Conservation (phyloP, 2,329 filamentous ascomycete species). For the Fusarium camptoceras region DNA sequence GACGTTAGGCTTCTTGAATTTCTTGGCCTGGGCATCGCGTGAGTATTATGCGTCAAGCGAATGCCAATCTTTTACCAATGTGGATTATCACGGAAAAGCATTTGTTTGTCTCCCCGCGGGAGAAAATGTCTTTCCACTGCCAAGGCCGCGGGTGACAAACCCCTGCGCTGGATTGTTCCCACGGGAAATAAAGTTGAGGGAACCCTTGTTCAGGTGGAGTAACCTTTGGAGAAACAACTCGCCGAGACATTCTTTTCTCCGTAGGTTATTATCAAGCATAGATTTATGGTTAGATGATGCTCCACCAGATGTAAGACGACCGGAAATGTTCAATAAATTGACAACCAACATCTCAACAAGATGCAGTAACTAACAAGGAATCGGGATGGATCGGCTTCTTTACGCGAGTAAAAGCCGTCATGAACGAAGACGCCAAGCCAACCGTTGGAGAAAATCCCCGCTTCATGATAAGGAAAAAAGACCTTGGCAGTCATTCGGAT, state of each 20-base stretch:
- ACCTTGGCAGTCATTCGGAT: not conserved
- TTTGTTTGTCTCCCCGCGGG: slow-evolving; percentile 11
- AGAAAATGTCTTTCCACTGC: not conserved
- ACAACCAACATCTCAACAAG: not conserved
- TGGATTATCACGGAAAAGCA: accelerated
- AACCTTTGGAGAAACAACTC: not conserved
- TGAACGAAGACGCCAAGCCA: not conserved
- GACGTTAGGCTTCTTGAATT: not conserved
- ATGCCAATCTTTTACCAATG: not conserved
- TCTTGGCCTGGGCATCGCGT: slow-evolving; percentile 14
- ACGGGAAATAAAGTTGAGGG: not conserved
- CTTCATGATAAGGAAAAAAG: not conserved
- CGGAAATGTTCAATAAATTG: not conserved
- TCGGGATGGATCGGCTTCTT: not conserved
- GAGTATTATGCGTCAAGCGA: not conserved
- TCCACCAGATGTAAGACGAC: not conserved
- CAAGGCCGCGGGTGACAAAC: not conserved
- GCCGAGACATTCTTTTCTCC: not conserved
- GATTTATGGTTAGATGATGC: not conserved
- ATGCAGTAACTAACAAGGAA: not conserved
- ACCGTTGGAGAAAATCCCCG: not conserved
- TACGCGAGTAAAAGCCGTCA: not conserved
- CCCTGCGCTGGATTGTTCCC: not conserved
- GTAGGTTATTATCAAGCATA: slow-evolving; percentile 1
- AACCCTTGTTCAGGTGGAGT: not conserved